These are phyloP conservation scores for Coemansia sp. DNA, from an alignment of 192 early-diverging fungal species.

Conservation along the genomic window DNA sequence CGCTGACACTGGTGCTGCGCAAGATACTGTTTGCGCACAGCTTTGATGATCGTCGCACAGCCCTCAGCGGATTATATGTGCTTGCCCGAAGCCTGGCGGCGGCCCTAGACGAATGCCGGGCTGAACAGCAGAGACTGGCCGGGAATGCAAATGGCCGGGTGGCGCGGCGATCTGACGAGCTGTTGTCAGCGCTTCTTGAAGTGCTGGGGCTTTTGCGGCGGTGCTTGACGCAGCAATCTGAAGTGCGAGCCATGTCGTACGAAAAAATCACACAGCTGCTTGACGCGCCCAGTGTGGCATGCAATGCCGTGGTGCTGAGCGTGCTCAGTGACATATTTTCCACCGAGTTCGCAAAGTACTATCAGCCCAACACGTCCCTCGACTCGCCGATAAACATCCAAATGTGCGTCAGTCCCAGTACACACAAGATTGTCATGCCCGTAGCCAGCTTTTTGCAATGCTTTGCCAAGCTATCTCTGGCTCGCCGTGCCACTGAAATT, in stretches of 20 bases:
- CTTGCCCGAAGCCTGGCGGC: conserved; percentile 37
- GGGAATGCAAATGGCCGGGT: conserved; percentile 1
- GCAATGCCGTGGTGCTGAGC: conserved; percentile 9
- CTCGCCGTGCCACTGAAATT: neutral
- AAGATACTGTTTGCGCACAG: conserved; percentile 67
- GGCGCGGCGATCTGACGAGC: conserved; percentile 5
- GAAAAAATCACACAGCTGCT: conserved; percentile 53
- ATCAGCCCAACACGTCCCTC: conserved; percentile 15
- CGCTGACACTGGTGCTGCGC: conserved; percentile 64
- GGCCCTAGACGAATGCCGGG: conserved; percentile 8
- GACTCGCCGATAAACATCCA: conserved; percentile 21
- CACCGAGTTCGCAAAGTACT: conserved; percentile 50
- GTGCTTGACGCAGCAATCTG: conserved; percentile 65
- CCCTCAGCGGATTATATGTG: conserved; percentile 60
- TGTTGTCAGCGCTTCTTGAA: conserved; percentile 24
- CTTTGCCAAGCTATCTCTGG: conserved; percentile 18
- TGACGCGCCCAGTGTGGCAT: conserved; percentile 15
- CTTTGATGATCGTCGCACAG: conserved; percentile 57
- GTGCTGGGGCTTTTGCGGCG: conserved; percentile 59
- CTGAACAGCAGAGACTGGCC: conserved; percentile 3
- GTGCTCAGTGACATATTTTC: conserved; percentile 23
- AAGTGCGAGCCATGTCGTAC: conserved; percentile 58
- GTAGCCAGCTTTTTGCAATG: conserved; percentile 25
- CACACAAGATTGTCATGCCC: conserved; percentile 24
- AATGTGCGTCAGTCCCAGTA: conserved; percentile 23